Conservation (phyloP, 768 basidiomycete species). For the Trametes elegans region DNA sequence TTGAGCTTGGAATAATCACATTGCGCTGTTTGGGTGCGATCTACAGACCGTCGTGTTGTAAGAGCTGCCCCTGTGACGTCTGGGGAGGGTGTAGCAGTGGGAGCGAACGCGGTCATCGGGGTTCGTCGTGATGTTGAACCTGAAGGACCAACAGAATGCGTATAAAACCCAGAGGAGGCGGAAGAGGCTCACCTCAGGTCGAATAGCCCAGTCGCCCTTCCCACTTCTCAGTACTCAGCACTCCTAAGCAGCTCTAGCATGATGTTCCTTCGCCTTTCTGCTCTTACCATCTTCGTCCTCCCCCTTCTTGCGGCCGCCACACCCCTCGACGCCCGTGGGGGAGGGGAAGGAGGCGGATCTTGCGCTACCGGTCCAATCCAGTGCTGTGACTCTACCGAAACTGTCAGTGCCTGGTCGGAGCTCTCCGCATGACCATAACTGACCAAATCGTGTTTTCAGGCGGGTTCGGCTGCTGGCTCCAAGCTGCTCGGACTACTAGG, state of each 20-base stretch:
- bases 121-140: not conserved
- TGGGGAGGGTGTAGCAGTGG: not conserved
- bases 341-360: not conserved
- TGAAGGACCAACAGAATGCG: not conserved
- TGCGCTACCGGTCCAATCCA: conserved; percentile 1
- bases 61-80: conserved; percentile 12
- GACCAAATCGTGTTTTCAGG: no score
- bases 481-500: conserved; percentile 15
- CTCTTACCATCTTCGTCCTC: not conserved
- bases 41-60: no score
- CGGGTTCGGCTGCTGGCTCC: not conserved
- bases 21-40: no score
- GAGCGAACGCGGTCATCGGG: not conserved
- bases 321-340: conserved; percentile 2
- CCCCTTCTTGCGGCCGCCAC: conserved; percentile 13
- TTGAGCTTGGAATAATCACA: no score
- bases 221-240: no score
- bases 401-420: no score
- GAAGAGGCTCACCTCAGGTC: not conserved
- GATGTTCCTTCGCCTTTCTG: not conserved
- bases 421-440: no score
- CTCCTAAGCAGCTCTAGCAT: not conserved
- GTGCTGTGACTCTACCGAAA: not conserved
- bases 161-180: not conserved
- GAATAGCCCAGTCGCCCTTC: not conserved